Base-by-base conservation (phyloP, 805 yeast species). In the Pichia eremophila region DNA sequence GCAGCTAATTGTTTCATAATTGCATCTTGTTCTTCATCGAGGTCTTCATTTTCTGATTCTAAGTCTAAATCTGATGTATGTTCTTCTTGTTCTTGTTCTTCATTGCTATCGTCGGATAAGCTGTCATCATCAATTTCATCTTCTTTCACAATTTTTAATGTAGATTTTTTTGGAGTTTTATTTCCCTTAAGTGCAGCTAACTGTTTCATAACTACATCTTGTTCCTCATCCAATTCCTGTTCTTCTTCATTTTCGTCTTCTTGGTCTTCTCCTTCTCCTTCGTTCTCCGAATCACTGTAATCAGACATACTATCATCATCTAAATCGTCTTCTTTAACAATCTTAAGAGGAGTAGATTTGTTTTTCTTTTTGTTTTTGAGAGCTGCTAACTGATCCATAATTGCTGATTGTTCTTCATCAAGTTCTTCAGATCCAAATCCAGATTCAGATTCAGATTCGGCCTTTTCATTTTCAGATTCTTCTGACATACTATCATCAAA, bases 1-100 rank as follows among this genome's bases (percentile, higher is more conserved):
- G 69, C 69, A 59, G 63, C 71, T 46, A 74, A 56, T 5, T 72
- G 69, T 3, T 66, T 71, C 70, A 69, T 68, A 1, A 74, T 75
- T 3, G 36, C 44, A 43, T 54, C 15, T 28, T 49, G 40, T 37
- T 49, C 43, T 28, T 40, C 35, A 43, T 54, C 38, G 17, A 40
- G 12, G 7, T 40, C 46, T 43, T 51, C 42, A 43, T 51, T 62
- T 41, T 32, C 49, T 9, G 39, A 46, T 22, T 11, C 54, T 9
- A 25, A 41, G 40, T 40, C 37, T 11, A 22, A 22, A 22, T 22
- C 25, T 22, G 25, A 22, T 22, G 25, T 22, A 22, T 35, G 47
- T 10, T 38, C 48, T 17, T 49, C 59, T 38, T 49, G 15, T 54
- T 54, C 1, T 57, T 28, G 2, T 60, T 48, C 64, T 31, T 57